Evolutionary conservation across 768 basidiomycete genomes (phyloP).

Genomic region (Amyloporia xantha): DNA sequence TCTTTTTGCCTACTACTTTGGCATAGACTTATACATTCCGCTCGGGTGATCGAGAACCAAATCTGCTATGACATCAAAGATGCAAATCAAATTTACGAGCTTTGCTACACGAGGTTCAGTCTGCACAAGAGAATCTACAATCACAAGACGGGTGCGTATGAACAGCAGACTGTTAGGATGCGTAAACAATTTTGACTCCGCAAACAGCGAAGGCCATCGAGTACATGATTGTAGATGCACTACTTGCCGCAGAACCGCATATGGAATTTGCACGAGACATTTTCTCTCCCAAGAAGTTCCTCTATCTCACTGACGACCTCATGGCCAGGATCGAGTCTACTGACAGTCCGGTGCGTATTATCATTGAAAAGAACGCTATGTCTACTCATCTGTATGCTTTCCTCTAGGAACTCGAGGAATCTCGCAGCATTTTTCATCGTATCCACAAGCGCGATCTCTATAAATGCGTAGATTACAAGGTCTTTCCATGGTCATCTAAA

Average conservation of each 20-base stretch:
- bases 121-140: slow-evolving; percentile 82
- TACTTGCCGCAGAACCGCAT: slow-evolving; percentile 60
- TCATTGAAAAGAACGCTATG: too few species aligned
- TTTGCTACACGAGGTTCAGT: slow-evolving; percentile 68
- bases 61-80: slow-evolving; percentile 85
- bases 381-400: slow-evolving; percentile 1
- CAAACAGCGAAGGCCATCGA: slow-evolving; percentile 68
- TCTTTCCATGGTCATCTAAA: slow-evolving; percentile 31
- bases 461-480: slow-evolving; percentile 59
- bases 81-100: slow-evolving; percentile 65
- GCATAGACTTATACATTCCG: slow-evolving; percentile 69
- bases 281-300: slow-evolving; percentile 48
- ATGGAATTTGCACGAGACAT: slow-evolving; percentile 55
- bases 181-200: not conserved
- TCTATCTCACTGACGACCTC: slow-evolving; percentile 66
- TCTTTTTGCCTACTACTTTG: too few species aligned
- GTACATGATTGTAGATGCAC: slow-evolving; percentile 77
- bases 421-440: slow-evolving; percentile 57
- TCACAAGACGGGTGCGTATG: slow-evolving; percentile 60
- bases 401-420: slow-evolving; percentile 54
- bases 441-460: slow-evolving; percentile 63
- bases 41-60: slow-evolving; percentile 64
- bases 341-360: slow-evolving; percentile 37
- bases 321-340: slow-evolving; percentile 52
- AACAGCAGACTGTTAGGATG: not conserved